Evolutionary conservation across 306 rosid genomes (phyloP), one percentile per base, ranked within the genome.

Genomic region (Urtica urens): DNA sequence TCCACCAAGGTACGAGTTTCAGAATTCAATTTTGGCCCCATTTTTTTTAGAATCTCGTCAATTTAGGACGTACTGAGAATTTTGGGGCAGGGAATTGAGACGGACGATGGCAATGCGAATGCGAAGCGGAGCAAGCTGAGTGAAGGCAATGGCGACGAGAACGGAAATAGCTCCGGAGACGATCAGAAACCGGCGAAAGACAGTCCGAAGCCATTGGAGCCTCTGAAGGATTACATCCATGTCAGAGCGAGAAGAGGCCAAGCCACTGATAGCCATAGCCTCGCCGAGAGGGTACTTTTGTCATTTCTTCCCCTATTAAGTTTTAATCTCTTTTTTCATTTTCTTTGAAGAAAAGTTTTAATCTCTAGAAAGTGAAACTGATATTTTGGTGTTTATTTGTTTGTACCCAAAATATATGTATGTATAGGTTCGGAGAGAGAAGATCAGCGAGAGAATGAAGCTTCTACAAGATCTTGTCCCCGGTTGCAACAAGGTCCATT

Each of bases 231-330:
- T 52, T 92, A 86, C 65, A 92, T 92, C 70, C 99, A 92, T 66
- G 99, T 92, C 3, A 70, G 99, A 73, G 99, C 99, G 28, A 77
- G 96, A 80, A 79, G 99, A 35, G 99, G 99, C 19, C 96, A 92
- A 70, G 99, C 99, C 23, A 92, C 99, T 14, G 99, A 92, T 43
- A 92, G 96, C 70, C 99, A 92, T 48, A 92, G 99, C 27, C 93
- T 92, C 20, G 99, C 99, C 10, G 99, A 92, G 76, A 86, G 99
- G 62, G 99, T 92, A 72, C 62, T 79, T 58, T 48, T 49, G 7
- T 8, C 60, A 23, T 42, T 19, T 25, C 41, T 5, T n/a, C 3
- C 1, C 4, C 3, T 20, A 23, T 11, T 63, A 13, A 3, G 7
- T 4, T n/a, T 35, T 39, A 33, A 10, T 29, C 39, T 24, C 12